Evolutionary conservation across 768 basidiomycete species (phyloP), one percentile per base, ranked within the genome.

Genomic region (Boletus reticuloceps): DNA sequence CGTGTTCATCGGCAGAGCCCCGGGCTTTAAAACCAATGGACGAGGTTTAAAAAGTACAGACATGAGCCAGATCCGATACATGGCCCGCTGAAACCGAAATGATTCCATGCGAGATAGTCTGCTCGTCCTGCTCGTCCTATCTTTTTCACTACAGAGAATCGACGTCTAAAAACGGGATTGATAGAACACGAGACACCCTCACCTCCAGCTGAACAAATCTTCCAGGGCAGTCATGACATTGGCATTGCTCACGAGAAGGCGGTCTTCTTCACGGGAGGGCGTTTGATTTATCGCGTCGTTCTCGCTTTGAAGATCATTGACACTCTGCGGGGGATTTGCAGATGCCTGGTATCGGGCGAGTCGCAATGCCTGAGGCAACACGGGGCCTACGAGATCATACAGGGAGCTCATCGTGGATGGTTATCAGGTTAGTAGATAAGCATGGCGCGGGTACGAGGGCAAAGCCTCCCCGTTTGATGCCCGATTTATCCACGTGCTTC

Each of bases 121-220:
- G 43, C 72, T 75, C 14, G 50, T 59, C 13, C 38, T 46, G 31
- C 64, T 69, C 4, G 56, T 58, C 27, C 72, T 68, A 50, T 76
- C 72, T 55, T 76, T 74, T 52, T 72, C 1, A 8, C 55, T 55
- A 12, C 27, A 16, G 3, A 11, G 14, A 14, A 43, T 40, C 6
- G 6, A 19, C 20, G 17, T 3, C 8, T 12, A 11, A n/a, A 34
- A 11, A 9, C 14, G 4, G n/a, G 32, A 14, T 7, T 7, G 13
- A 13, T 12, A 3, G n/a, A 29, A 11, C 13, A 3, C 9, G 16
- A 34, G 29, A 55, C 8, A 37, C 44, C 69, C 76, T 62, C 31
- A 71, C 77, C 73, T 72, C 38, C 65, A 53, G 50, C 77, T 77
- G 55, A 72, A 79, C 12, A 77, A 39, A 32, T 70, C 64, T 54